Conservation (phyloP, 176 grass and related monocot genomes). For the bread wheat (Triticum aestivum) region IWGSC_CS_RefSeq_v2.1 NC_057813.1:712055781-712056280, state of each 20-base stretch:
- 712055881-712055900: conserved; percentile 24
- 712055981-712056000: background rate
- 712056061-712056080: conserved; percentile 94
- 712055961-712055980: background rate
- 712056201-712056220: conserved; percentile 93
- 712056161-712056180: conserved; percentile 83
- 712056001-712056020: background rate
- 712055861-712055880: conserved; percentile 93
- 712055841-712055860: conserved; percentile 63
- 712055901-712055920: background rate
- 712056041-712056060: conserved; percentile 94
- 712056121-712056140: background rate
- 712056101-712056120: background rate
- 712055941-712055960: background rate
- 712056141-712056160: conserved; percentile 16
- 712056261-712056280: conserved; percentile 94
- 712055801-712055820: conserved; percentile 80
- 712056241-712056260: conserved; percentile 80
- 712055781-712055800: conserved; percentile 89
- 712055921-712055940: background rate
- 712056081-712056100: conserved; percentile 79
- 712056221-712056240: conserved; percentile 93
- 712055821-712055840: conserved; percentile 79
- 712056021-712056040: conserved; percentile 45
- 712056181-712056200: conserved; percentile 80